A percentile compares a stretch with the other conserved stretches of the same genome.
Evolutionary conservation across 2,329 filamentous ascomycete species (phyloP).

Genomic region (Stenocarpella maydis): DNA sequence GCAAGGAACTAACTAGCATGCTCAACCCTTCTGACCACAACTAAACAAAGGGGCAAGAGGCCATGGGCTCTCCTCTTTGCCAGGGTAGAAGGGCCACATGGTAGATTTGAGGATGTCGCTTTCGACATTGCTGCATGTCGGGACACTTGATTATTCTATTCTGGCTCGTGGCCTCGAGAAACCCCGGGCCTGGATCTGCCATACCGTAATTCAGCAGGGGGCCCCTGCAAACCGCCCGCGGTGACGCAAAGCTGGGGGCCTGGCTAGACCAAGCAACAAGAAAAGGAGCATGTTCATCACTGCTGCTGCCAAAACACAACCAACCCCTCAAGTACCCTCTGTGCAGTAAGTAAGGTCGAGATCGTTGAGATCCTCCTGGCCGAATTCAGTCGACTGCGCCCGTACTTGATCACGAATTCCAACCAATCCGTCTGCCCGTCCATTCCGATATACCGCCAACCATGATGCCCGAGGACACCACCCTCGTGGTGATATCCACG

Average conservation of each 20-base stretch:
- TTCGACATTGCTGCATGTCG: neutral
- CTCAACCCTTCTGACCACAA: neutral
- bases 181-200: neutral
- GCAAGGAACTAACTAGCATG: neutral
- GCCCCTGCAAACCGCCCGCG: constrained; percentile 22
- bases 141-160: neutral
- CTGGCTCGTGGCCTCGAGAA: neutral
- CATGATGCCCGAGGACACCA: constrained; percentile 13
- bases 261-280: neutral
- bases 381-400: neutral
- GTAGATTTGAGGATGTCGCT: neutral
- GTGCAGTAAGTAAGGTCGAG: neutral
- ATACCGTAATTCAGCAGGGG: neutral
- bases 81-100: neutral
- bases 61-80: neutral
- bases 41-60: no score
- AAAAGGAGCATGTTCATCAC: constrained; percentile 1
- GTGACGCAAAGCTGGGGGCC: constrained; percentile 34
- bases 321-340: neutral
- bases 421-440: neutral
- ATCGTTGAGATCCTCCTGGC: neutral
- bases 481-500: constrained; percentile 71
- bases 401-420: no score
- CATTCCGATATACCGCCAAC: neutral
- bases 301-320: neutral